Evolutionary conservation across 2,329 filamentous ascomycete genomes (phyloP), one percentile per base, ranked within the genome.

Genomic region (Colletotrichum aenigma): DNA sequence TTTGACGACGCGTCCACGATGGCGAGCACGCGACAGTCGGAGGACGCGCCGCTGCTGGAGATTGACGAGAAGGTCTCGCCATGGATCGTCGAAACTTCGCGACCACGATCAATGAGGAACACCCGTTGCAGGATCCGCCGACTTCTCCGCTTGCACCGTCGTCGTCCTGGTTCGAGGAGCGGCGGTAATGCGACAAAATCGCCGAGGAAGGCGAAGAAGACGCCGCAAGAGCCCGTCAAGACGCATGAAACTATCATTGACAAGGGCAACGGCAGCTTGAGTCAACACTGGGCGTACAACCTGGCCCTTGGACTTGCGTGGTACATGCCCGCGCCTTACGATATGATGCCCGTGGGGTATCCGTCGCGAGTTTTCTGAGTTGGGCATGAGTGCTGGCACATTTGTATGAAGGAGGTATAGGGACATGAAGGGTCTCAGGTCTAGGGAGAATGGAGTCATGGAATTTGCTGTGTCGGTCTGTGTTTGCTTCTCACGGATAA

Each of bases 271-370:
- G 24, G n/a, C 26, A 26, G 43, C 7, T 16, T 32, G 12, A 15
- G 4, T n/a, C 38, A 34, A 8, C 28, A n/a, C 24, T 48, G 58
- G 34, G 12, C 64, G 12, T 65, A 73, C 12, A 24, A 65, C 7
- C 24, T 68, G 8, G 32, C 34, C 7, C 10, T 43, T 28, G 64
- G 70, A 21, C 30, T 75, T 7, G 16, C 58, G 28, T 74, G 70
- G 74, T 65, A 36, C 3, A 16, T 69, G n/a, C 65, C 74, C 7
- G 34, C 48, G 9, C 70, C 74, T 13, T 69, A 69, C 24, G 65
- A 67, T 21, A 26, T 76, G 43, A 55, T 74, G 34, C 70, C 70
- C 5, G 28, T 16, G 7, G 70, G 64, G 4, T 74, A 69, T 21
- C 70, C 74, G 8, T 38, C 24, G 7, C 64, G 43, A 12, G 4